These are phyloP conservation scores for Glarea lozoyensis DNA, from an alignment of 495 filamentous ascomycete genomes.

Conservation along the genomic window DNA sequence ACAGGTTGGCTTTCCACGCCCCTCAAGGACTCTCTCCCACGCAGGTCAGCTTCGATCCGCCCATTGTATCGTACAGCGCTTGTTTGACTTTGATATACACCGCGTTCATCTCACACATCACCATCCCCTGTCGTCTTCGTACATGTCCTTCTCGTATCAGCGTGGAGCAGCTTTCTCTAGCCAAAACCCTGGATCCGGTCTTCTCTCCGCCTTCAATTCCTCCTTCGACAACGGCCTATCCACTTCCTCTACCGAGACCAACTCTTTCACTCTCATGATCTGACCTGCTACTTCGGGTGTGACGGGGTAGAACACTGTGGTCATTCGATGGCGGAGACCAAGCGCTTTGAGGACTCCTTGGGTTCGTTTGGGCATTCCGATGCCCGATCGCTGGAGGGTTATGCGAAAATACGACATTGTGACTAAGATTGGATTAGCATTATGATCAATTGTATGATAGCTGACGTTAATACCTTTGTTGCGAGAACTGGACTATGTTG, in stretches of 20 bases:
- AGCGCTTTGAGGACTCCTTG: constrained; percentile 81
- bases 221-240: constrained; percentile 56
- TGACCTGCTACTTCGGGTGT: constrained; percentile 78
- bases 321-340: constrained; percentile 78
- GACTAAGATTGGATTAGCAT: constrained; percentile 6
- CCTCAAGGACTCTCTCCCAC: no score
- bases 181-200: constrained; percentile 78
- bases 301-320: constrained; percentile 88
- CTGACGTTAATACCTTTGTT: constrained; percentile 6
- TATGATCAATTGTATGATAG: not conserved
- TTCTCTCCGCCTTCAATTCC: constrained; percentile 65
- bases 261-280: constrained; percentile 96
- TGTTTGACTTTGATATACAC: no score
- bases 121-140: not conserved
- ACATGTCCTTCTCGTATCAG: no score
- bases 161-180: constrained; percentile 55
- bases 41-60: no score
- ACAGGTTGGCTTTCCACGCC: no score
- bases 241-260: constrained; percentile 81
- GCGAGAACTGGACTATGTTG: not conserved
- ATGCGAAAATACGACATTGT: constrained; percentile 91
- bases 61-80: no score
- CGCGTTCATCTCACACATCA: not conserved
- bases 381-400: constrained; percentile 85
- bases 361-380: constrained; percentile 79